These are phyloP conservation scores for Musa troglodytarum DNA, from an alignment of 176 grass and related monocot genomes.

Conservation along the genomic window DNA sequence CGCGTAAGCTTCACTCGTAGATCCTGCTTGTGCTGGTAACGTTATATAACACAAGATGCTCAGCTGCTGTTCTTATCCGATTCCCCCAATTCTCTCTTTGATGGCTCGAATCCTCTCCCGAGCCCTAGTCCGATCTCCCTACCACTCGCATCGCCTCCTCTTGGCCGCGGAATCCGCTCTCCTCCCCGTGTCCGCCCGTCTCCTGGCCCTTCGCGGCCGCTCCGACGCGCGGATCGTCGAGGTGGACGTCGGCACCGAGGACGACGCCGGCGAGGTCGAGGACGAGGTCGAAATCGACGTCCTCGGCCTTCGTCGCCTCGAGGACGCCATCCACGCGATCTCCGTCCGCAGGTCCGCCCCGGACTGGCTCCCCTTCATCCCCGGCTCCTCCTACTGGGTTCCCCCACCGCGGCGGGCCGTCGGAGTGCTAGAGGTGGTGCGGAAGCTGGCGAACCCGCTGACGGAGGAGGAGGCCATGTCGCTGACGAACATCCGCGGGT, in stretches of 20 bases:
- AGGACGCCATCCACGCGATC: conserved; percentile 12
- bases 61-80: not conserved
- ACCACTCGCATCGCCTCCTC: not conserved
- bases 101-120: conserved; percentile 9
- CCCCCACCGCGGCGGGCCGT: not conserved
- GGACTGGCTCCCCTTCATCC: conserved; percentile 20
- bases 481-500: conserved; percentile 2
- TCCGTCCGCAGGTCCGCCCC: conserved; percentile 5
- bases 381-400: conserved; percentile 23
- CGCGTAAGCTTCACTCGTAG: not conserved
- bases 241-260: conserved; percentile 4
- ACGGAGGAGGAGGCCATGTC: conserved; percentile 17
- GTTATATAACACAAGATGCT: not conserved
- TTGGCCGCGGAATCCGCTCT: not conserved
- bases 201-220: not conserved
- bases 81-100: not conserved
- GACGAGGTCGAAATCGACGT: not conserved
- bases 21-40: not conserved
- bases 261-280: not conserved
- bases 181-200: not conserved
- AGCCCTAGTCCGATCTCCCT: conserved; percentile 4
- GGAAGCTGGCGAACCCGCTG: conserved; percentile 7
- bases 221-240: conserved; percentile 1
- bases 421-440: not conserved
- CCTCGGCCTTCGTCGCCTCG: not conserved